Percentiles rank a stretch among this genome's conserved stretches.
phyloP scores from a whole-genome alignment of 164 flowering plant genomes.

The Akebia trifoliata region DNA sequence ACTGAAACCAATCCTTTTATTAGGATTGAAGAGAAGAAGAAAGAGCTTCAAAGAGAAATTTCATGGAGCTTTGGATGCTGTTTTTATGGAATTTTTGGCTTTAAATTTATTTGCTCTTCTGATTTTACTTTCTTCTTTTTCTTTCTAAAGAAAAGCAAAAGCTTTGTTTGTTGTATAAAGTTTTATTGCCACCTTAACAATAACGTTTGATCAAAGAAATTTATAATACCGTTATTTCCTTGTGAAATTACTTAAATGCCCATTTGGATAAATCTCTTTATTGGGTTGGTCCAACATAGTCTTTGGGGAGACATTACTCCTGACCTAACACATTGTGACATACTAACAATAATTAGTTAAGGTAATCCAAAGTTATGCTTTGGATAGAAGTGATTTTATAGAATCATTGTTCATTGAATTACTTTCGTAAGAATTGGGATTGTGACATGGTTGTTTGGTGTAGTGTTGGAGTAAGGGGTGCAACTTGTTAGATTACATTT shows the following conservation, averaged over 20 bases:
- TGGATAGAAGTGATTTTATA: too few species aligned
- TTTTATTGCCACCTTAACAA: slow-evolving; percentile 13
- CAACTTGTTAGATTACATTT: too few species aligned
- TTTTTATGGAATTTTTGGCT: slow-evolving; percentile 1
- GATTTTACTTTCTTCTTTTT: slow-evolving; percentile 17
- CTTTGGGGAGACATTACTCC: neutral
- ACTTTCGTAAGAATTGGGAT: too few species aligned
- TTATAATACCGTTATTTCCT: slow-evolving; percentile 10
- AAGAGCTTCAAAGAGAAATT: slow-evolving; percentile 7
- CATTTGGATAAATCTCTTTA: neutral
- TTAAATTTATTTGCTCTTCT: slow-evolving; percentile 10
- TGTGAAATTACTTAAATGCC: slow-evolving; percentile 11
- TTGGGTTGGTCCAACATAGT: neutral
- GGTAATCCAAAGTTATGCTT: too few species aligned
- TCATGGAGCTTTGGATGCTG: slow-evolving; percentile 15
- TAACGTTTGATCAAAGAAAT: slow-evolving; percentile 8
- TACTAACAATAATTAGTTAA: neutral
- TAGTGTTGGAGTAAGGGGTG: too few species aligned
- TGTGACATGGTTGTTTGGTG: too few species aligned
- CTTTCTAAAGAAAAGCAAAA: slow-evolving; percentile 45
- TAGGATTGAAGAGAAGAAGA: slow-evolving; percentile 16
- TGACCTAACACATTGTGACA: neutral
- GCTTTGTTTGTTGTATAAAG: slow-evolving; percentile 25
- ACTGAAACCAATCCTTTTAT: slow-evolving; percentile 8
- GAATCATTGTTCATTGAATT: too few species aligned